These are phyloP conservation scores for Euphorbia tirucalli DNA, from an alignment of 345 rosid species.

Conservation along the genomic window DNA sequence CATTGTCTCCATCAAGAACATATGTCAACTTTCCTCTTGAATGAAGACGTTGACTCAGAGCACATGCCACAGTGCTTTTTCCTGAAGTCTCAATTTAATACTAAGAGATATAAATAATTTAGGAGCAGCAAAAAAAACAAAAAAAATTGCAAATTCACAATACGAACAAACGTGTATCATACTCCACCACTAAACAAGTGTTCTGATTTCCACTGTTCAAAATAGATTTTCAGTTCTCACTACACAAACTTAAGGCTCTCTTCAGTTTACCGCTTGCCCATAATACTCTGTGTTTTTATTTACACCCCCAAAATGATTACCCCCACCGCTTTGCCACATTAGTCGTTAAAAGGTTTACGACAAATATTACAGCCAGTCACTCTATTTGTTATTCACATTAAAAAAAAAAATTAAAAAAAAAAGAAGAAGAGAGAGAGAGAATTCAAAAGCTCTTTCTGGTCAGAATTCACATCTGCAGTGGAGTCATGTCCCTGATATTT, in stretches of 20 bases:
- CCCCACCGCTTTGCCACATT: neutral
- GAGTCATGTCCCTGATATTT: neutral
- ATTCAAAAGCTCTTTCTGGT: neutral
- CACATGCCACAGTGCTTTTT: constrained; percentile 35
- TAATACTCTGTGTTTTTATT: neutral
- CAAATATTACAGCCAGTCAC: neutral
- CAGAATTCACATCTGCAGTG: neutral
- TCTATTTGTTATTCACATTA: neutral
- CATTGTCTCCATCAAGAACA: constrained; percentile 36
- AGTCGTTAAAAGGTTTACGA: neutral
- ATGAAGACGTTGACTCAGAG: constrained; percentile 26
- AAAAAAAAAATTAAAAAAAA: too few relatives aligned
- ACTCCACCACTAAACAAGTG: neutral
- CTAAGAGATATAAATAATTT: neutral
- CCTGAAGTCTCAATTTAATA: constrained; percentile 15
- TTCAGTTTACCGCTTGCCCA: neutral
- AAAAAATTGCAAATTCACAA: neutral
- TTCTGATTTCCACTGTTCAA: neutral
- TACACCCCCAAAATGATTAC: neutral
- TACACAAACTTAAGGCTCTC: too few relatives aligned
- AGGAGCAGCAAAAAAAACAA: neutral
- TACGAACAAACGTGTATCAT: neutral
- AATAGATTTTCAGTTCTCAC: neutral
- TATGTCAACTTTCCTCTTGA: constrained; percentile 30
- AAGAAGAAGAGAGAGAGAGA: too few relatives aligned